Evolutionary conservation across 257 asterid genomes (phyloP), one percentile per base, ranked within the genome.

Genomic region (Mitragyna speciosa): DNA sequence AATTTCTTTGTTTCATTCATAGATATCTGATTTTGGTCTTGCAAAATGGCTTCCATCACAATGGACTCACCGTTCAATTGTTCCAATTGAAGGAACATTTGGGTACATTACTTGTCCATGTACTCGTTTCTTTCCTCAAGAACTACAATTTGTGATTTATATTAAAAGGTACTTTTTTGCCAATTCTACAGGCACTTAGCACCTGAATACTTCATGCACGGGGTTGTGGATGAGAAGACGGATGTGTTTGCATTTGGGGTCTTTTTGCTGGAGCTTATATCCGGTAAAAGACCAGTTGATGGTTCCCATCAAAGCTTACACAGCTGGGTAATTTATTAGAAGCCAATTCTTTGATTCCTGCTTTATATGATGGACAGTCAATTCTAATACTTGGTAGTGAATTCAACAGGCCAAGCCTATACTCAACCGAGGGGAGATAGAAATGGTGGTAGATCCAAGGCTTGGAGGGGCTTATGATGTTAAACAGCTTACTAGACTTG

Each of bases 1-100:
- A 22, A 0, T 39, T 49, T 77, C 17, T 43, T 79, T 83, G 30
- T 70, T 14, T 74, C 5, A 78, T 76, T 61, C 76, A 70, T 84
- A 95, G 99, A 93, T 95, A 82, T 95, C 98, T 36, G 98, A 95
- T 80, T 95, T 95, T 80, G 99, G 99, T 41, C 84, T 95, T 39
- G 98, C 99, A 56, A 95, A 95, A 88, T 95, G 99, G 99, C 99
- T 95, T 79, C 99, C 99, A 52, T 92, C 99, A 33, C 96, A 95
- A 74, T 95, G 97, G 99, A 93, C 90, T 36, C 99, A 95, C 78
- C 98, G 93, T 80, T 93, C 98, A 10, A 91, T 95, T 73, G 96
- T 85, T 83, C 99, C 98, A 72, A 95, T 95, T 61, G 99, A 95
- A 88, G 99, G 99, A 47, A 95, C 99, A 82, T 93, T 95, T 83